A percentile compares a stretch with the other conserved stretches of the same genome.
Evolutionary conservation across 495 filamentous ascomycete species (phyloP).

Genomic region (Achaetomiella virescens): DNA sequence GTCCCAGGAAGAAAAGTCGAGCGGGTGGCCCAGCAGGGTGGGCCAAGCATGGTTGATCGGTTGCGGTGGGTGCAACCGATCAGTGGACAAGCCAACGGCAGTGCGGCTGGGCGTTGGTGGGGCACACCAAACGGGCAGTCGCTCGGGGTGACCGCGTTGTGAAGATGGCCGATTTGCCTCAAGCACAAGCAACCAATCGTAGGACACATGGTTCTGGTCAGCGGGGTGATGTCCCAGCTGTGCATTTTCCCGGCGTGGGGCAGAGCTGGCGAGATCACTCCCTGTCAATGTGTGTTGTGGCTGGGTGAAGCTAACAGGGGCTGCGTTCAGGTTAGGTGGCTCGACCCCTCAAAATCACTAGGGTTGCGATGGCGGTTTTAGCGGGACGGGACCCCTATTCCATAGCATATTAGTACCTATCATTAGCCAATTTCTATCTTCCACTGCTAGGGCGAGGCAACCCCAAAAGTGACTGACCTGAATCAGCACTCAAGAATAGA

Average conservation of each 20-base stretch:
- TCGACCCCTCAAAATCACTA: no score
- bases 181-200: conserved; percentile 18
- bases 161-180: conserved; percentile 1
- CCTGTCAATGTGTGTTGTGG: background rate
- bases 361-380: no score
- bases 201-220: background rate
- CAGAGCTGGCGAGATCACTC: background rate
- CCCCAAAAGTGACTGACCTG: no score
- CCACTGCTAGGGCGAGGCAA: no score
- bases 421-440: no score
- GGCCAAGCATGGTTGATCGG: conserved; percentile 19
- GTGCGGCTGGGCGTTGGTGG: conserved; percentile 14
- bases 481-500: no score
- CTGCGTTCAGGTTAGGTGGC: no score
- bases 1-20: conserved; percentile 13
- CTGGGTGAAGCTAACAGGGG: no score
- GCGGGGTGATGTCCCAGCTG: background rate
- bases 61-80: conserved; percentile 23
- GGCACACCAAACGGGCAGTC: conserved; percentile 18
- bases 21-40: conserved; percentile 5
- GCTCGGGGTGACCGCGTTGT: conserved; percentile 7
- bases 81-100: conserved; percentile 19
- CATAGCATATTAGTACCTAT: no score
- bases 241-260: background rate
- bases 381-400: no score